Evolutionary conservation across 352 stramenopile species (phyloP).

Genomic region (Phytophthora syringae): DNA sequence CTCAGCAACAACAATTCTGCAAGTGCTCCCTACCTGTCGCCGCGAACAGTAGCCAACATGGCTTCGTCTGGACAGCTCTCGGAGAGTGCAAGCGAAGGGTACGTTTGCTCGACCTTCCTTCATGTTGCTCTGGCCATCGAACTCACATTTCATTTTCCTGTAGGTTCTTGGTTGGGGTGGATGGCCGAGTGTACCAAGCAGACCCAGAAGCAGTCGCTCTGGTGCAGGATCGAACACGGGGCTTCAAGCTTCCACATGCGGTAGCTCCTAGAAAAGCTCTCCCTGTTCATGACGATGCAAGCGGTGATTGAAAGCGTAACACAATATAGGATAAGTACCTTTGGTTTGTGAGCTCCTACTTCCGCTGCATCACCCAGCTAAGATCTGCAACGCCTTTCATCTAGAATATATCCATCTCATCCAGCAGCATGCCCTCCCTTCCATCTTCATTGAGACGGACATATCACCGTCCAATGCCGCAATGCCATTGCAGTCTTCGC

Average conservation of each 20-base stretch:
- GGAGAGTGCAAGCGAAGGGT: constrained; percentile 79
- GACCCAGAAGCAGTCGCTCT: constrained; percentile 68
- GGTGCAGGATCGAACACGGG: constrained; percentile 54
- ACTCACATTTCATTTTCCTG: constrained; percentile 19
- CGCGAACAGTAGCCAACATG: constrained; percentile 28
- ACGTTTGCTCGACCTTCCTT: constrained; percentile 1
- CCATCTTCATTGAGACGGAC: constrained; percentile 81
- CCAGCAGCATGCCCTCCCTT: constrained; percentile 86
- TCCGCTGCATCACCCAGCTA: constrained; percentile 2
- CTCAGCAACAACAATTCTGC: constrained; percentile 54
- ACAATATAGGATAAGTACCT: constrained; percentile 17
- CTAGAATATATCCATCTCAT: constrained; percentile 90
- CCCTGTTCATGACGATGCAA: constrained; percentile 20
- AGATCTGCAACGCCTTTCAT: constrained; percentile 1
- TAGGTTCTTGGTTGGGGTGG: constrained; percentile 82
- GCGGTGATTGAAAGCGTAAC: constrained; percentile 20
- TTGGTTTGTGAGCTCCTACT: constrained; percentile 3
- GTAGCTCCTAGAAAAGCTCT: constrained; percentile 33
- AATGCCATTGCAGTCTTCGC: constrained; percentile 80
- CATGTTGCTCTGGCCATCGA: background rate
- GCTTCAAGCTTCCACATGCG: constrained; percentile 56
- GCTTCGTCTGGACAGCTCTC: constrained; percentile 39
- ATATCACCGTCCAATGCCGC: constrained; percentile 76
- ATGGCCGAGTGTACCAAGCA: constrained; percentile 84
- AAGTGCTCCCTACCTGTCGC: constrained; percentile 44